Conservation (phyloP, 768 basidiomycete genomes). For the Macrolepiota dolichaula region DNA sequence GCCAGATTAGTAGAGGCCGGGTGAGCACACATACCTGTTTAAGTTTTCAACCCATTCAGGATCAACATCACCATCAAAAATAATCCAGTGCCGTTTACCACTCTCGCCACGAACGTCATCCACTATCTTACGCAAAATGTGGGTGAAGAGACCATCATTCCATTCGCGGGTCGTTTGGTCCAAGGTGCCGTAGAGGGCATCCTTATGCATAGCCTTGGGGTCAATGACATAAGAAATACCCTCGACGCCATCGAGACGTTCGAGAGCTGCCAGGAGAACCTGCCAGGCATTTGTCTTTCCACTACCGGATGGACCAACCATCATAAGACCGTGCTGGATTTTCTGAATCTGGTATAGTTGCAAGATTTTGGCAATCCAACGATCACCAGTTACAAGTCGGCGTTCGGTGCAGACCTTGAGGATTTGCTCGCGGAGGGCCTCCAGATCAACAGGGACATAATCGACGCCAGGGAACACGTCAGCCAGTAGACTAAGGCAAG, state of each 20-base stretch:
- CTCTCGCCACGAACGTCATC: conserved; percentile 99
- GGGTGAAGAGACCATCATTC: conserved; percentile 98
- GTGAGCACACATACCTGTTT: conserved; percentile 78
- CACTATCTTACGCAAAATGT: conserved; percentile 95
- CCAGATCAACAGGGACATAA: conserved; percentile 85
- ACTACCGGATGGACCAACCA: conserved; percentile 96
- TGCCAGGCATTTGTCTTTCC: conserved; percentile 99
- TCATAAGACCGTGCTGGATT: conserved; percentile 99
- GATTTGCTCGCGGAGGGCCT: conserved; percentile 82
- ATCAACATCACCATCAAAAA: conserved; percentile 99
- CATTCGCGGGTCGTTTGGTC: conserved; percentile 98
- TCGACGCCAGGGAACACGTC: conserved; percentile 98
- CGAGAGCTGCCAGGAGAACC: conserved; percentile 85
- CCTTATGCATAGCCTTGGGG: conserved; percentile 99
- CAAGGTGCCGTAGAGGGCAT: conserved; percentile 93
- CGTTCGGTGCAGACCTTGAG: conserved; percentile 82
- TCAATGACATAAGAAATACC: conserved; percentile 96
- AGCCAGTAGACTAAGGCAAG: conserved; percentile 66
- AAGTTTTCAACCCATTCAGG: conserved; percentile 99
- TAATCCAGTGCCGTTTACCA: conserved; percentile 96
- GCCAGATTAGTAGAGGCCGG: background rate
- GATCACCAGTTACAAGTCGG: conserved; percentile 80
- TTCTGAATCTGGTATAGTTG: conserved; percentile 99
- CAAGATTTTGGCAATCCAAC: conserved; percentile 93
- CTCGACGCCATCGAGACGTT: conserved; percentile 88